Evolutionary conservation across 2,329 filamentous ascomycete species (phyloP).

Genomic region (Fusarium sp.): DNA sequence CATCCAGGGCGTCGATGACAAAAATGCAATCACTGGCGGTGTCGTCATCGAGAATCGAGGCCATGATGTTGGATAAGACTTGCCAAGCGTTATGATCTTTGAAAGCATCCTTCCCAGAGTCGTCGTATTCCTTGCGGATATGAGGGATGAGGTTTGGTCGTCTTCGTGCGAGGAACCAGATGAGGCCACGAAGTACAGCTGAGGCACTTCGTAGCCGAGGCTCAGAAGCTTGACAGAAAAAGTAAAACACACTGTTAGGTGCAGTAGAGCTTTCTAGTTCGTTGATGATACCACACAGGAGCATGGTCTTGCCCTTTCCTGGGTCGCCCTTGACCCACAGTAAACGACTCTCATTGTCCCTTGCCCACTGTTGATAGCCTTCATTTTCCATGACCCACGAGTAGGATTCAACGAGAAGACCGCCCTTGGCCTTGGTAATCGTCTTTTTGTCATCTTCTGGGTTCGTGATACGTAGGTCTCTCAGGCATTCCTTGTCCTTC

Average conservation of each 20-base stretch:
- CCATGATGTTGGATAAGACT: background rate
- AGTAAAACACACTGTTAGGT: background rate
- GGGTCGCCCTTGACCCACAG: background rate
- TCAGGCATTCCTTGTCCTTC: background rate
- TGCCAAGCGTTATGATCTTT: background rate
- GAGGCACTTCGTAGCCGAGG: background rate
- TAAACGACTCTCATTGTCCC: accelerated
- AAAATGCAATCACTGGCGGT: background rate
- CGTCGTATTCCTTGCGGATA: background rate
- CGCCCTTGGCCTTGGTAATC: background rate
- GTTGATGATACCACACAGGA: background rate
- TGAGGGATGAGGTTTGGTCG: background rate
- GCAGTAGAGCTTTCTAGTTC: accelerated
- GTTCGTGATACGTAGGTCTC: background rate
- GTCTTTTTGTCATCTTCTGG: background rate
- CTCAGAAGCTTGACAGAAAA: background rate
- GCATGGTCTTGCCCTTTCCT: background rate
- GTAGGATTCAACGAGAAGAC: background rate
- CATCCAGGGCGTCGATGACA: background rate
- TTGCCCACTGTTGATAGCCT: background rate
- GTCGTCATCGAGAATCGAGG: background rate
- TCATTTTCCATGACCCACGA: background rate
- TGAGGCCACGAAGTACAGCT: background rate
- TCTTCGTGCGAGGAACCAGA: accelerated
- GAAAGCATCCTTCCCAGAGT: background rate